Evolutionary conservation across 169 alveolate species (phyloP).

Genomic region (Eimeria sp.): DNA sequence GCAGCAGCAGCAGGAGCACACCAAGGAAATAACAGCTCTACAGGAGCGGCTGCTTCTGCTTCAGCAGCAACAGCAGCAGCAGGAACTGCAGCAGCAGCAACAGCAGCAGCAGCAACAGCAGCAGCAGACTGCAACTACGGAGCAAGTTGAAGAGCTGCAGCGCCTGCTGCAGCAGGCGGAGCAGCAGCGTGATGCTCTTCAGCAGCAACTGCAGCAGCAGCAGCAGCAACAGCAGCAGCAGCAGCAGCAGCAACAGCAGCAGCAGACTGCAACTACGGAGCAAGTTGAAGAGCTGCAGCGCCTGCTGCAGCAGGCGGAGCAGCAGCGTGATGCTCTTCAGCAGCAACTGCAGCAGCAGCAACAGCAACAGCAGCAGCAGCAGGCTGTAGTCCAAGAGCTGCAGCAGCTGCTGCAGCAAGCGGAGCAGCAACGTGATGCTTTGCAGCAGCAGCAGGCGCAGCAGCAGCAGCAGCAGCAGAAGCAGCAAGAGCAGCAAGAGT

Average conservation of each 20-base stretch:
- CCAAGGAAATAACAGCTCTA: neutral
- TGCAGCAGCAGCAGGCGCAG: too few relatives aligned
- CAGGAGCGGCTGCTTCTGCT: neutral
- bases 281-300: neutral
- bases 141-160: constrained; percentile 8
- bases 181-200: neutral
- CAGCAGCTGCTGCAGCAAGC: constrained; percentile 9
- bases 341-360: constrained; percentile 32
- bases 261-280: neutral
- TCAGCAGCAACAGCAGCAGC: neutral
- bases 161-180: neutral
- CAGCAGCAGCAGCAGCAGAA: neutral
- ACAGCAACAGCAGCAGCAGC: neutral
- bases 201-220: neutral
- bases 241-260: neutral
- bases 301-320: constrained; percentile 1
- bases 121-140: neutral
- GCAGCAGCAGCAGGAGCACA: neutral
- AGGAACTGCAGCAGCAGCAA: neutral
- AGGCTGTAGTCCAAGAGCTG: neutral
- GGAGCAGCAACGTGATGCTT: neutral
- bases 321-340: neutral
- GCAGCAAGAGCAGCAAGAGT: neutral
- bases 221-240: neutral
- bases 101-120: constrained; percentile 24